A percentile compares a stretch with the other conserved stretches of the same genome.
phyloP scores from a whole-genome alignment of 306 rosid species.

The Inga leiocalycina region DNA sequence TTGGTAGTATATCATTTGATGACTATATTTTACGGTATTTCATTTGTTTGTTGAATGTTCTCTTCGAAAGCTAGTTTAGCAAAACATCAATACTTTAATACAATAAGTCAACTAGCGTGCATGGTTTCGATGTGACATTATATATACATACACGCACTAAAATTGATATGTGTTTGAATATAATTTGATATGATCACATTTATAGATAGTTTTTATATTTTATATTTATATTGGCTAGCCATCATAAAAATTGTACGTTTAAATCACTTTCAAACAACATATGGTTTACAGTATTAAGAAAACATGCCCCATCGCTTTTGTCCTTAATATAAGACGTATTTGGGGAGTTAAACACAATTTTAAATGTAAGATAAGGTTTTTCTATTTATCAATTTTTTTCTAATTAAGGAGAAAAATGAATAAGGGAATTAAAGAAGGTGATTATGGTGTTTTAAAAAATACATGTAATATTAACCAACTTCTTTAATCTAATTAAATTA shows the following conservation, averaged over 20 bases:
- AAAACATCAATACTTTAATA: not conserved
- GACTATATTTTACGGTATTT: not conserved
- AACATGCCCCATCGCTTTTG: no score
- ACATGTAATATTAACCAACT: no score
- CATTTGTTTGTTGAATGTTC: not conserved
- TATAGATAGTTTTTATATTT: no score
- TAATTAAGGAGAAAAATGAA: no score
- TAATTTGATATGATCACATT: not conserved
- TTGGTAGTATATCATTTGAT: not conserved
- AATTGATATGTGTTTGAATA: not conserved
- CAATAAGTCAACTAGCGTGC: not conserved
- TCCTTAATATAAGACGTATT: no score
- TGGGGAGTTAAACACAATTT: fast-evolving
- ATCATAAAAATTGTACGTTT: not conserved
- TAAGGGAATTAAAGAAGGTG: no score
- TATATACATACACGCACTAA: not conserved
- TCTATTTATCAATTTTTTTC: no score
- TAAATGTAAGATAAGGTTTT: no score
- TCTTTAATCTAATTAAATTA: no score
- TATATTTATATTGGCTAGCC: not conserved
- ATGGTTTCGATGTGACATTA: not conserved
- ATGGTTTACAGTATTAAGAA: no score
- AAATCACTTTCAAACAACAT: not conserved
- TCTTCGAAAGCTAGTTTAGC: not conserved
- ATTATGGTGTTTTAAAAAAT: no score